Conservation (phyloP, 495 filamentous ascomycete species). For the Alectoria sarmentosa region DNA sequence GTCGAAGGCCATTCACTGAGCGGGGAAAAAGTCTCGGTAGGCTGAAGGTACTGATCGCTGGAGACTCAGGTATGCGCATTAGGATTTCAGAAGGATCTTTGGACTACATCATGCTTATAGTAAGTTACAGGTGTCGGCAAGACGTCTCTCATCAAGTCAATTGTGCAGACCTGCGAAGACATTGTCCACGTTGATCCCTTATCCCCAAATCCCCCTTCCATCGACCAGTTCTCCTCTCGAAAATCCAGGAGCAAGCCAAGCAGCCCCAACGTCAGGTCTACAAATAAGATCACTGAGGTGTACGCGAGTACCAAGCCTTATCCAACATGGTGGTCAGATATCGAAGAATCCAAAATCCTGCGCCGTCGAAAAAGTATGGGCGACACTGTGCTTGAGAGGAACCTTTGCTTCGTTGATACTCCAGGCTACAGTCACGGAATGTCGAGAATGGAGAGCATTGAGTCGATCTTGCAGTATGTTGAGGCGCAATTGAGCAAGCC, state of each 20-base stretch:
- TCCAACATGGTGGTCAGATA: constrained; percentile 90
- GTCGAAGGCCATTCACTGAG: constrained; percentile 84
- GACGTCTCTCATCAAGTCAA: constrained; percentile 84
- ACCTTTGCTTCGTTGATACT: constrained; percentile 93
- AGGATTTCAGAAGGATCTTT: neutral
- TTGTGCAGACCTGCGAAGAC: constrained; percentile 90
- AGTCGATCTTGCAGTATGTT: constrained; percentile 66
- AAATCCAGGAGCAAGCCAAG: constrained; percentile 30
- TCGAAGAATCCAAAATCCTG: constrained; percentile 65
- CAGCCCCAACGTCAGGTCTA: constrained; percentile 32
- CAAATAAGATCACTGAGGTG: constrained; percentile 63
- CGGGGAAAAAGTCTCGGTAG: constrained; percentile 76
- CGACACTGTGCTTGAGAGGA: constrained; percentile 81
- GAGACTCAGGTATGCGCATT: constrained; percentile 59
- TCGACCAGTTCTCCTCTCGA: constrained; percentile 25
- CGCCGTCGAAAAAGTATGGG: constrained; percentile 71
- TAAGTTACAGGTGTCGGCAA: constrained; percentile 58
- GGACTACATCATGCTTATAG: constrained; percentile 13
- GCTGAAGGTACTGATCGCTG: constrained; percentile 82
- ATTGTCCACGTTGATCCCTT: constrained; percentile 93
- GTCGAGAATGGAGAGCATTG: constrained; percentile 59
- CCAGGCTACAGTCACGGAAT: constrained; percentile 59
- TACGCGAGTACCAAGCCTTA: constrained; percentile 91
- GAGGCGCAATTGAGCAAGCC: constrained; percentile 64
- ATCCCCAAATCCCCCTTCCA: constrained; percentile 35